Conservation (phyloP, 306 rosid genomes). For the Chamaecrista fasciculata region DNA sequence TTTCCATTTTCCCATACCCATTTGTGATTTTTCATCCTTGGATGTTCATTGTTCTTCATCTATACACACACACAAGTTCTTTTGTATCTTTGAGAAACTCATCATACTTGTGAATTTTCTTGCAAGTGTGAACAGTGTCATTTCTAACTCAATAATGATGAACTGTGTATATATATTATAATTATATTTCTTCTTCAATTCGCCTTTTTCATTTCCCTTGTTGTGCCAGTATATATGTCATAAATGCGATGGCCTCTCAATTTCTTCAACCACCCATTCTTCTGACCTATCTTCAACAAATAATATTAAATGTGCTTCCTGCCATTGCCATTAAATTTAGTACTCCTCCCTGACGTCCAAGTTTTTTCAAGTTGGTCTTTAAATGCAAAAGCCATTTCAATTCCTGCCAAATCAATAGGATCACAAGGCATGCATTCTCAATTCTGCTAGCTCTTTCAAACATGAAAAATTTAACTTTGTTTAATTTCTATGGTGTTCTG, state of each 20-base stretch:
- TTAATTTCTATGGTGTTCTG: slow-evolving; percentile 25
- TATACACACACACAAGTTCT: neutral
- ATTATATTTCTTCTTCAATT: too few species aligned
- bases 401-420: neutral
- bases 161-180: slow-evolving; percentile 23
- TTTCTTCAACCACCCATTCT: slow-evolving; percentile 37
- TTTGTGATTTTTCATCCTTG: neutral
- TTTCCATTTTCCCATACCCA: slow-evolving; percentile 7
- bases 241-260: slow-evolving; percentile 54
- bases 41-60: neutral
- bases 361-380: slow-evolving; percentile 37
- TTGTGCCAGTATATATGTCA: slow-evolving; percentile 42
- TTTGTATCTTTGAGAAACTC: neutral
- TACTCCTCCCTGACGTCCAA: slow-evolving; percentile 42
- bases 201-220: slow-evolving; percentile 26
- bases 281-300: slow-evolving; percentile 34
- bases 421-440: neutral
- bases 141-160: neutral
- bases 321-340: slow-evolving; percentile 39
- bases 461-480: slow-evolving; percentile 21
- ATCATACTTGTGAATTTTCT: neutral
- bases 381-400: slow-evolving; percentile 30
- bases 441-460: neutral
- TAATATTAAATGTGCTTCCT: slow-evolving; percentile 25
- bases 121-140: slow-evolving; percentile 19